Evolutionary conservation across 805 yeast genomes (phyloP), one percentile per base, ranked within the genome.

Genomic region (Metschnikowia vanudenii): DNA sequence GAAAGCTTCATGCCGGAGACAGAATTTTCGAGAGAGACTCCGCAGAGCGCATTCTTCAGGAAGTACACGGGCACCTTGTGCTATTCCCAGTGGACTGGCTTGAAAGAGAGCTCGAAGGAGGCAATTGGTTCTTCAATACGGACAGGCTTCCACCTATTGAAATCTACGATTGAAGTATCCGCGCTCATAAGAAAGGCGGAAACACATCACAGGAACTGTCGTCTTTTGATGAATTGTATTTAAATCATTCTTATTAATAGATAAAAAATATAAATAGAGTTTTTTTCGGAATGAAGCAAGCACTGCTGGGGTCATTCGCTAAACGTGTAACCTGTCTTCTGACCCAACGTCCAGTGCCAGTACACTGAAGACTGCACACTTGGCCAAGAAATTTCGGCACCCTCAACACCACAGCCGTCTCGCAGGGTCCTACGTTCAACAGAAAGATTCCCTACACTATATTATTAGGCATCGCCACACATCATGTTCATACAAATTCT

Each of bases 101-200:
- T 36, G 72, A 79, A 56, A 78, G 82, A 48, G 99, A 94, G 65
- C 79, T 90, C 26, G 96, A 91, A 47, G 80, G 88, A 6, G 92
- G 88, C 10, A 94, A 95, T 61, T 92, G 98, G 98, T 91, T 90
- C 63, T 91, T 88, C 71, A 88, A 85, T 57, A 84, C 95, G 41
- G 99, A 94, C 61, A 81, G 96, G 59, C 72, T 94, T 22, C 97
- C 98, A 4, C 99, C 99, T 1, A 81, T 94, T 46, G 98, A 94
- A 61, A 92, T 94, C 43, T 94, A 87, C 63, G 56, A 55, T 29
- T 56, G 41, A 19, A 28, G 22, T 24, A 6, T 3, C 17, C 10
- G 9, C 28, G 28, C 12, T 3, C 3, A 6, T 3, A 26, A 26
- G 28, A 26, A 26, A 3, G 12, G 28, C 10, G 28, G 28, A 26